Base-by-base conservation (phyloP, 139 green algal species). In the Chlamydomonas sp. region DNA sequence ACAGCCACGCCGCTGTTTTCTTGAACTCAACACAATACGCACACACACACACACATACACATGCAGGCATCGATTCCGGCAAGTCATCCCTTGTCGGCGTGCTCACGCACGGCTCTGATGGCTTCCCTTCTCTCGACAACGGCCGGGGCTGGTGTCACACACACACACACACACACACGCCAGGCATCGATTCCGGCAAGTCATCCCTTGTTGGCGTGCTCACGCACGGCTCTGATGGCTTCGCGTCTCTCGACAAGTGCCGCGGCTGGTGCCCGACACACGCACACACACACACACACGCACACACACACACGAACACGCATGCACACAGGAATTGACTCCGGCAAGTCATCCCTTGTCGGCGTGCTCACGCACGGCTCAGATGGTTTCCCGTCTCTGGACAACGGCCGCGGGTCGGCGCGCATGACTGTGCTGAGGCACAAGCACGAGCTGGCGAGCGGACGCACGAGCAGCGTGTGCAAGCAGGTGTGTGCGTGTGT, bases 361-460 rank as follows among this genome's bases (percentile, higher is more conserved):
- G 83, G 82, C 0, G 87, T 91, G 72, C 81, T 96, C 48, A 90
- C 76, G 6, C 80, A 91, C 36, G 90, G 90, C 39, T 60, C 33
- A 1, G 78, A 77, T 22, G 88, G 89, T 3, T 61, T 70, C 43
- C 87, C 89, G 10, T 38, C 82, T 58, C 85, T 96, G 69, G 89
- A 95, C 78, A 88, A 91, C 34, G 87, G 90, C 2, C 69, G 80
- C 1, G 89, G 90, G 50, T 70, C 71, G 16, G 89, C 88, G 22
- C 84, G 89, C 62, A 89, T 89, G 76, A 71, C 64, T n/a, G 87
- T 95, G 43, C 77, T 92, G 8, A 73, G 83, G 31, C 90, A 94
- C 80, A 93, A 92, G 84, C 90, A 96, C 48, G 90, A 96, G 76
- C 88, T 95, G 5, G 79, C 92, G 82, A 87, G 73, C n/a, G 90